phyloP scores from a whole-genome alignment of 2,329 filamentous ascomycete species.

The Penicillium italicum region DNA sequence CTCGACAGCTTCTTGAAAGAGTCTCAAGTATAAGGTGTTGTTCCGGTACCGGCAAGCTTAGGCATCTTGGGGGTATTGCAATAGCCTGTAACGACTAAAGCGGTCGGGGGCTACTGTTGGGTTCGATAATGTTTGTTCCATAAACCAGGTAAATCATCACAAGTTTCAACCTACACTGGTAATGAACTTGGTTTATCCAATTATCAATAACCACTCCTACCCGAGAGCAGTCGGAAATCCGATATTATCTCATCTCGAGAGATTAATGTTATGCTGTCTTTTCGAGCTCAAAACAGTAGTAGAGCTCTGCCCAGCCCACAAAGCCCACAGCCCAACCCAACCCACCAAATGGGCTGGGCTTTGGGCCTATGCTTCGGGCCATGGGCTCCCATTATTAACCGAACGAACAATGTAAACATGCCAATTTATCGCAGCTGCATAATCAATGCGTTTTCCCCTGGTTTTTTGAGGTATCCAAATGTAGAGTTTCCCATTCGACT shows the following conservation, averaged over 20 bases:
- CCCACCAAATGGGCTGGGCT: no score
- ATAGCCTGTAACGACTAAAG: background rate
- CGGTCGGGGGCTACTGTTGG: background rate
- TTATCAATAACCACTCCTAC: background rate
- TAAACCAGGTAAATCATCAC: background rate
- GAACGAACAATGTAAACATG: no score
- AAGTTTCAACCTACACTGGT: background rate
- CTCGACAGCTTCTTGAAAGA: background rate
- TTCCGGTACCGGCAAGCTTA: background rate
- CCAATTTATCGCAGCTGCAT: no score
- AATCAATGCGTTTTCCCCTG: no score
- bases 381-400: no score
- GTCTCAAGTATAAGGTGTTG: background rate
- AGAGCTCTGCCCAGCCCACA: no score
- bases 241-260: background rate
- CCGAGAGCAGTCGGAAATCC: no score
- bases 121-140: background rate
- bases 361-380: no score
- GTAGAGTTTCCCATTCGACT: no score
- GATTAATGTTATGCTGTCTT: background rate
- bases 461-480: no score
- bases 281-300: background rate
- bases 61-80: background rate
- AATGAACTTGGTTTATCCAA: background rate
- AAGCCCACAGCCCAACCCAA: no score